Base-by-base conservation (phyloP, 1,139 yeast genomes). In the Candida sp. region DNA sequence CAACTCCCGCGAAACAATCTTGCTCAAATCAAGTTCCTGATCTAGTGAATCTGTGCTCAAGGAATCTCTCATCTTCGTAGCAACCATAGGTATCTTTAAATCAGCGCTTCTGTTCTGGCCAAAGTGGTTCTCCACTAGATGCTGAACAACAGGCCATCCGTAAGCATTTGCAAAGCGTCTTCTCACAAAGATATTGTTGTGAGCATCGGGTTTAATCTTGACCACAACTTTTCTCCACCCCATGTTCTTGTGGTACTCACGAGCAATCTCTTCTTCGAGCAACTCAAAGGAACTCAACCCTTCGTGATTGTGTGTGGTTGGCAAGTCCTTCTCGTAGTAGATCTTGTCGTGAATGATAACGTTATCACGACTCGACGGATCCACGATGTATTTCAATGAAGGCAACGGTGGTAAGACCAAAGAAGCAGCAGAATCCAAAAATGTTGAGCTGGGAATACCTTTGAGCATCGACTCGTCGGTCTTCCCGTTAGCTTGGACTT, bases 121-220 rank as follows among this genome's bases (percentile, higher is more conserved):
- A 53, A 71, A 71, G 59, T 71, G 76, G 42, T 61, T 61, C 8
- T 62, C 58, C 27, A 88, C 90, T 56, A 94, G 62, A 68, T 94
- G 98, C 48, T 88, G 90, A 34, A 94, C 78, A 0, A 92, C 97
- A 0, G 90, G 92, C 97, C 98, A 93, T 1, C 99, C 99, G 69
- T 88, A 92, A 0, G 98, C 96, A 72, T 94, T 94, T 8, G 96
- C 86, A 73, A 90, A 94, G 54, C 93, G 73, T 60, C 99, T 77
- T 56, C 99, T 74, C 1, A 94, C 99, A 33, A 90, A 78, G 46
- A 94, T 93, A 62, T 93, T 96, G 64, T 94, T 94, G 63, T 94
- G 99, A 0, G 99, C 97, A 69, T 94, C 99, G 0, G 98, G 97
- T 55, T 85, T 84, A 52, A 96, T 72, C 46, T 84, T 83, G 1